Conservation (phyloP, 2,329 filamentous ascomycete species). For the Nemania sp. region DNA sequence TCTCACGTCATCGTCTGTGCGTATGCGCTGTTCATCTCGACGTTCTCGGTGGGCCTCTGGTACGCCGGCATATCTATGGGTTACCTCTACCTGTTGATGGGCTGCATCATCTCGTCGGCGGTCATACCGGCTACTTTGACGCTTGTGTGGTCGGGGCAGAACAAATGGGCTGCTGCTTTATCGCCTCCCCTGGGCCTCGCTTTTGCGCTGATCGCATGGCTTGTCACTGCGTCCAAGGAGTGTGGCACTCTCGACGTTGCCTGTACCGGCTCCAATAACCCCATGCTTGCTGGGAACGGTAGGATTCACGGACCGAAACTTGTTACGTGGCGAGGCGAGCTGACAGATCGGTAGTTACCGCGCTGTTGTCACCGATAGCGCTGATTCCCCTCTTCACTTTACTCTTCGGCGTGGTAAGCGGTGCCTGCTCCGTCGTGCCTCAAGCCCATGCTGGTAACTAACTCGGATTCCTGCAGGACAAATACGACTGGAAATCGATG, state of each 20-base stretch:
- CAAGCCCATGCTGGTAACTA: not conserved
- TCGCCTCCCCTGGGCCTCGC: conserved; percentile 71
- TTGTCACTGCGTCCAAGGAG: conserved; percentile 73
- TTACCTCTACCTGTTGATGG: conserved; percentile 89
- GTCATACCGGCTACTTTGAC: conserved; percentile 83
- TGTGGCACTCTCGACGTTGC: conserved; percentile 71
- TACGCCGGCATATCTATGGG: conserved; percentile 83
- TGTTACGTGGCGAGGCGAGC: not conserved
- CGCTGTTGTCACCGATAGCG: conserved; percentile 75
- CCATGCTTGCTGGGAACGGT: conserved; percentile 82
- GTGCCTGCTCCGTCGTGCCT: no score
- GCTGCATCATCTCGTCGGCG: conserved; percentile 83
- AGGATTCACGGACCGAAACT: not conserved
- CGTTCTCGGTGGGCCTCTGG: conserved; percentile 74
- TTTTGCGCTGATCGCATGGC: conserved; percentile 74
- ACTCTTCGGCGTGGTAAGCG: conserved; percentile 58
- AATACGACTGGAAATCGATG: conserved; percentile 90
- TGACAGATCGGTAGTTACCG: conserved; percentile 58
- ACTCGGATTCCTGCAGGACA: conserved; percentile 46
- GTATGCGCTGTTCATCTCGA: conserved; percentile 78
- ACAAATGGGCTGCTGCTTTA: conserved; percentile 72
- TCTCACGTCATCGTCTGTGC: conserved; percentile 71
- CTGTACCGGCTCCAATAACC: conserved; percentile 82
- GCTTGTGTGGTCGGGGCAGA: conserved; percentile 80
- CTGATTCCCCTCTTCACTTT: conserved; percentile 79